Percentiles rank a stretch among this genome's conserved stretches.
phyloP scores from a whole-genome alignment of 129 eudicot genomes.

The Lactuca saligna region DNA sequence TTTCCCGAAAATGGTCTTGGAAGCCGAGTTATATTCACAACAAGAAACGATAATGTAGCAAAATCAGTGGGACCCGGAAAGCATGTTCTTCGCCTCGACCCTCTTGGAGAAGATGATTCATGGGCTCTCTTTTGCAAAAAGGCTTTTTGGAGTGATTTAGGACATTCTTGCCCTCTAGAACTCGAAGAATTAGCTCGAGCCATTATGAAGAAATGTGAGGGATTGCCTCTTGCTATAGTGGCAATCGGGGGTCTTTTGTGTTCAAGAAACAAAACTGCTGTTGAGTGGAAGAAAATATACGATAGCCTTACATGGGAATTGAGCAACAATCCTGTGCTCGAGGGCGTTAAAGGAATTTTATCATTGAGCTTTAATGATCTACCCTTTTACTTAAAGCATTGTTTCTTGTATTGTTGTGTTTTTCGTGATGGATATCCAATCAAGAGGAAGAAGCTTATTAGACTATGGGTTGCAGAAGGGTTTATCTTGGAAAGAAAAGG shows the following conservation, averaged over 20 bases:
- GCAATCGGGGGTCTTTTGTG: constrained; percentile 61
- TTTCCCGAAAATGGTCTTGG: constrained; percentile 51
- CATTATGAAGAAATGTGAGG: constrained; percentile 56
- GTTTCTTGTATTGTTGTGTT: constrained; percentile 64
- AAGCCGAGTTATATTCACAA: constrained; percentile 63
- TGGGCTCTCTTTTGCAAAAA: constrained; percentile 63
- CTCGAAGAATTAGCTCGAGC: constrained; percentile 42
- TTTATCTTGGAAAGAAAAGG: constrained; percentile 52
- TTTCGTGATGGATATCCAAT: constrained; percentile 52
- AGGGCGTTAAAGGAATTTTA: constrained; percentile 49
- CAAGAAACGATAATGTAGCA: constrained; percentile 55
- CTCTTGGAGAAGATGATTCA: constrained; percentile 50
- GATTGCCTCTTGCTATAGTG: constrained; percentile 67
- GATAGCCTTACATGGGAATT: constrained; percentile 57
- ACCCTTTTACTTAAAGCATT: constrained; percentile 54
- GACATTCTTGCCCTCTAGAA: constrained; percentile 48
- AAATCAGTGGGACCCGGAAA: constrained; percentile 52
- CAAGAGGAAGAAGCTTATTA: constrained; percentile 56
- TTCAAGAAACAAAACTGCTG: constrained; percentile 39
- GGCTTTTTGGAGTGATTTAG: constrained; percentile 52
- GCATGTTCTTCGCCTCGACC: constrained; percentile 45
- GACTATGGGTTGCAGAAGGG: constrained; percentile 73
- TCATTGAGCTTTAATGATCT: constrained; percentile 57
- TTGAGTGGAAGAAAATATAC: constrained; percentile 58
- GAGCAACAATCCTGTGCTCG: constrained; percentile 48